These are phyloP conservation scores for Striga asiatica DNA, from an alignment of 257 asterid genomes.

Conservation along the genomic window DNA sequence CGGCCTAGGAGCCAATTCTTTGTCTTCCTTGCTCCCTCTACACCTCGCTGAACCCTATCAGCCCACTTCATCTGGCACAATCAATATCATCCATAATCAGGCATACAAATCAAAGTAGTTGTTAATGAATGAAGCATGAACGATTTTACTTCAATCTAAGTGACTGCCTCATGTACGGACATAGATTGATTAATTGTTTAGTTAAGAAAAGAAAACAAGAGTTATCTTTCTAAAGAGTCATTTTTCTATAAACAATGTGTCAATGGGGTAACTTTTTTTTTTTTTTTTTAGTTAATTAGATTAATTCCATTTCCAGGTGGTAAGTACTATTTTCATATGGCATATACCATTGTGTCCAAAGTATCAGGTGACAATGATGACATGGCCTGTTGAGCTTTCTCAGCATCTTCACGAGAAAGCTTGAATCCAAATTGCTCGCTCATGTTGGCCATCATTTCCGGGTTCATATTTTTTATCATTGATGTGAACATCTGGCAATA, in stretches of 20 bases:
- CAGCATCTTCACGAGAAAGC: constrained; percentile 95
- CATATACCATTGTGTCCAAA: constrained; percentile 74
- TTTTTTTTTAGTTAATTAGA: too few relatives aligned
- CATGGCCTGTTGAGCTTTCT: constrained; percentile 97
- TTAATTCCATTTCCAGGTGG: too few relatives aligned
- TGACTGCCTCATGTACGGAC: too few relatives aligned
- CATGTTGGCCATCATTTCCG: constrained; percentile 96
- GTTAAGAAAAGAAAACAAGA: too few relatives aligned
- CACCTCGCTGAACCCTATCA: constrained; percentile 68
- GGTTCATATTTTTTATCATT: constrained; percentile 80
- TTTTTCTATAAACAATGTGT: too few relatives aligned
- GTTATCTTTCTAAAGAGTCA: too few relatives aligned
- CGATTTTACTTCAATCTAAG: too few relatives aligned
- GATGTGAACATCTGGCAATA: constrained; percentile 80
- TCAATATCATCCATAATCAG: constrained; percentile 5
- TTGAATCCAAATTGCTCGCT: constrained; percentile 84
- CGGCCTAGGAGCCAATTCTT: constrained; percentile 81
- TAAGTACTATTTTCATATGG: background rate
- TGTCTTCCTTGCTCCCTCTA: constrained; percentile 74
- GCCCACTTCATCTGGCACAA: constrained; percentile 90
- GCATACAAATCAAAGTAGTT: background rate
- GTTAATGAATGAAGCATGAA: too few relatives aligned
- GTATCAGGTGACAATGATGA: constrained; percentile 85
- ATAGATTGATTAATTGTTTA: too few relatives aligned
- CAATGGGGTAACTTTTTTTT: too few relatives aligned